Evolutionary conservation across 1,139 yeast species (phyloP).

Genomic region (Hemisphaericaspora subhashii): DNA sequence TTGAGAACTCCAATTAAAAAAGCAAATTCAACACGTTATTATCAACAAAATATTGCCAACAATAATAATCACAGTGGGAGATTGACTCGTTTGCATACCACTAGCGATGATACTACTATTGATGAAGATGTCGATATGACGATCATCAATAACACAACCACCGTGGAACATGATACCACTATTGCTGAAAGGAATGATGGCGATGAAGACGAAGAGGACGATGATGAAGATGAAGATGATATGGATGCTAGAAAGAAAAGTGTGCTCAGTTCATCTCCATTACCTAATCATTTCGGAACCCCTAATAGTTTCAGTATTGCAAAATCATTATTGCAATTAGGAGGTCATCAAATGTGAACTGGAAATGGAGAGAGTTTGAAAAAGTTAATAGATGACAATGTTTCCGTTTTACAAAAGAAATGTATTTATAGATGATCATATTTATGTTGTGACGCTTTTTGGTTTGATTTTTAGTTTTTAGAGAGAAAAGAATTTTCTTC

Average conservation of each 20-base stretch:
- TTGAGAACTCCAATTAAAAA: constrained; percentile 47
- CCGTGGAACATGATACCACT: constrained; percentile 8
- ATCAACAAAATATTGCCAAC: constrained; percentile 14
- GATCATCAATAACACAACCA: constrained; percentile 18
- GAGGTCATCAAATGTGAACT: constrained; percentile 22
- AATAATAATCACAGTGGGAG: constrained; percentile 9
- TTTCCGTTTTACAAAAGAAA: no score
- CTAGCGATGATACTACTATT: constrained; percentile 32
- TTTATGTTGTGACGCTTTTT: constrained; percentile 4
- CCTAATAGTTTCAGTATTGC: constrained; percentile 52
- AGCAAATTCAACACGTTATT: constrained; percentile 27
- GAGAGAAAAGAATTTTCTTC: neutral
- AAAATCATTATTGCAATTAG: constrained; percentile 48
- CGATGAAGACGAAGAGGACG: constrained; percentile 9
- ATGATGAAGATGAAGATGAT: constrained; percentile 6
- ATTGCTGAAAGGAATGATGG: constrained; percentile 6
- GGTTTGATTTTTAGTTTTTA: constrained; percentile 4
- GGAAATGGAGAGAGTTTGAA: neutral
- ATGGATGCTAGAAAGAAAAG: constrained; percentile 14
- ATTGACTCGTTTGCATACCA: constrained; percentile 12
- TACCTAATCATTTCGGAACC: constrained; percentile 41
- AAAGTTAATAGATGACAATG: neutral
- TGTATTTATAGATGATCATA: constrained; percentile 1
- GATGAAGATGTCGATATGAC: constrained; percentile 33
- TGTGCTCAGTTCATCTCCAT: constrained; percentile 34